Percentiles rank a stretch among this genome's conserved stretches.
phyloP scores from a whole-genome alignment of 805 yeast genomes.

The Teunomyces kruisii region DNA sequence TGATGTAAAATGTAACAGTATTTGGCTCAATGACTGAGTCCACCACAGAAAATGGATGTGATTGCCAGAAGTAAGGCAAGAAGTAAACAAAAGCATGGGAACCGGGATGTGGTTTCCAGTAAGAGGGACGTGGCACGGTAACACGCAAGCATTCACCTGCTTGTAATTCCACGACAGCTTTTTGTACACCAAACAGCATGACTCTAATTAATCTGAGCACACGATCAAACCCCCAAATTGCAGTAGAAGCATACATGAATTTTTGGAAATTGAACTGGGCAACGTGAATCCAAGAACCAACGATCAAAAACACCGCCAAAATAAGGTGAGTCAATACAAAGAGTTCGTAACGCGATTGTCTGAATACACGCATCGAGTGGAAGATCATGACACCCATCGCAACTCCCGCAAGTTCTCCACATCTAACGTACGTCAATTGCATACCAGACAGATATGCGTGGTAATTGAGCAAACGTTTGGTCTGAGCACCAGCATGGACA shows the following conservation, averaged over 20 bases:
- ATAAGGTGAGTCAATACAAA: conserved; percentile 34
- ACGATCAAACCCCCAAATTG: conserved; percentile 73
- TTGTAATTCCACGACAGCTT: conserved; percentile 42
- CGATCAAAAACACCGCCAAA: conserved; percentile 41
- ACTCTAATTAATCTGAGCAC: conserved; percentile 55
- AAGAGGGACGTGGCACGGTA: conserved; percentile 48
- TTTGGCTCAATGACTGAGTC: conserved; percentile 36
- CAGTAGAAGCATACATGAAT: conserved; percentile 52
- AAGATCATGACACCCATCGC: conserved; percentile 27
- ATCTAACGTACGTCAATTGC: conserved; percentile 16
- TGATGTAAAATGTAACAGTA: conserved; percentile 45
- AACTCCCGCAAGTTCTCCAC: conserved; percentile 41
- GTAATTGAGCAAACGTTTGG: conserved; percentile 21
- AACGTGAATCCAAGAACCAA: conserved; percentile 48
- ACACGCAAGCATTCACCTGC: conserved; percentile 50
- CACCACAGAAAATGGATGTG: conserved; percentile 65
- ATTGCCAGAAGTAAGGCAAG: conserved; percentile 56
- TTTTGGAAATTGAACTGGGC: conserved; percentile 31
- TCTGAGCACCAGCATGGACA: conserved; percentile 45
- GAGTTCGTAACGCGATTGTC: conserved; percentile 36
- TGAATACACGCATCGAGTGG: conserved; percentile 31
- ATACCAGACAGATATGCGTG: background rate
- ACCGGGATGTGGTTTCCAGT: conserved; percentile 60
- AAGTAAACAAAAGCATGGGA: conserved; percentile 61
- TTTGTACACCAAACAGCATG: conserved; percentile 57